phyloP scores from a whole-genome alignment of 2,329 filamentous ascomycete species.

The Pyrenophora teres region DNA sequence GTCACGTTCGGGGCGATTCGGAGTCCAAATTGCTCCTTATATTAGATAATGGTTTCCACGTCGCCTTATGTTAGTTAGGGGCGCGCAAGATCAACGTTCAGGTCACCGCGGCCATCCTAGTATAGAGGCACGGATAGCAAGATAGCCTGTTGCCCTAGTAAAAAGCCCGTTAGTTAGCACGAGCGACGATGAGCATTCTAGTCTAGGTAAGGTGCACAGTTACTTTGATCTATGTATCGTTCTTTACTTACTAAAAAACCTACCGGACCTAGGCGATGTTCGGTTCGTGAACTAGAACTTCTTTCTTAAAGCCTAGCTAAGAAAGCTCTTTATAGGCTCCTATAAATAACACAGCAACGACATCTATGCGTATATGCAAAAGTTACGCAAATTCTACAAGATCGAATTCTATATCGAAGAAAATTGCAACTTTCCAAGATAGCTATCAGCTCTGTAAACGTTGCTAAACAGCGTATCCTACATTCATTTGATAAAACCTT shows the following conservation, averaged over 20 bases:
- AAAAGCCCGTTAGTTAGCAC: not conserved
- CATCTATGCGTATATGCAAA: conserved; percentile 15
- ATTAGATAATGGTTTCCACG: no score
- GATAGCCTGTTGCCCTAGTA: not conserved
- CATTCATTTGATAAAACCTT: conserved; percentile 19
- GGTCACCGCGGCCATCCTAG: not conserved
- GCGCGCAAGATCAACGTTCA: conserved; percentile 2
- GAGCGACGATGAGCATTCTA: not conserved
- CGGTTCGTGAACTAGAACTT: conserved; percentile 7
- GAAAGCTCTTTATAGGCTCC: conserved; percentile 13
- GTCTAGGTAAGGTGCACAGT: conserved; percentile 2
- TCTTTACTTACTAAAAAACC: conserved; percentile 10
- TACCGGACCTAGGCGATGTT: conserved; percentile 1
- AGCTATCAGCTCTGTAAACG: not conserved
- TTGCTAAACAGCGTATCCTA: conserved; percentile 9
- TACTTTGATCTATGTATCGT: conserved; percentile 2
- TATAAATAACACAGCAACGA: not conserved
- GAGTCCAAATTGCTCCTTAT: no score
- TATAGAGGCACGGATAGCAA: not conserved
- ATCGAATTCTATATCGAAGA: conserved; percentile 5
- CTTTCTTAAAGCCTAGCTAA: conserved; percentile 1
- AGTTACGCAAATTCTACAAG: not conserved
- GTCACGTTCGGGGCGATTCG: no score
- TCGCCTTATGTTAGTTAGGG: no score
- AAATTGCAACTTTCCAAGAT: no score